phyloP scores from a whole-genome alignment of 2,329 filamentous ascomycete genomes.

The Zopfia rhizophila region DNA sequence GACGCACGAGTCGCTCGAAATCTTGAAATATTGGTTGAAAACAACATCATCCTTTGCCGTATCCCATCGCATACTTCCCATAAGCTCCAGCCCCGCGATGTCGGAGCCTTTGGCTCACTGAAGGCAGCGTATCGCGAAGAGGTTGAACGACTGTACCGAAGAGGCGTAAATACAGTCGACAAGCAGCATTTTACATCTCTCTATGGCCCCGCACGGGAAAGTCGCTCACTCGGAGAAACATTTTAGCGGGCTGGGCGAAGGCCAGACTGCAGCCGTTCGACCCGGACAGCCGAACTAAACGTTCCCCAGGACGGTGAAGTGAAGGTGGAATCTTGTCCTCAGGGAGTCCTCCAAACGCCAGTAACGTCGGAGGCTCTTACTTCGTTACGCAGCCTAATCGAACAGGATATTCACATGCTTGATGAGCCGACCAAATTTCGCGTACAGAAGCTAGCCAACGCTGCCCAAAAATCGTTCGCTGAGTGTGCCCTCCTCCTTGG shows the following conservation, averaged over 20 bases:
- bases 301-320: slow-evolving; percentile 23
- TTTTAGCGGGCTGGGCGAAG: slow-evolving; percentile 33
- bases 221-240: slow-evolving; percentile 39
- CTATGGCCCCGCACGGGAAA: slow-evolving; percentile 30
- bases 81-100: slow-evolving; percentile 33
- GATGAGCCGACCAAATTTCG: slow-evolving; percentile 19
- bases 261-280: slow-evolving; percentile 39
- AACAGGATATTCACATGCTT: slow-evolving; percentile 20
- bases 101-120: slow-evolving; percentile 28
- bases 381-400: slow-evolving; percentile 25
- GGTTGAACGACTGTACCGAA: slow-evolving; percentile 31
- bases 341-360: slow-evolving; percentile 33
- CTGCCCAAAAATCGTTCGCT: slow-evolving; percentile 35
- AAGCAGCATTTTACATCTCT: slow-evolving; percentile 38
- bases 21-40: slow-evolving; percentile 43
- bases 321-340: too few species aligned
- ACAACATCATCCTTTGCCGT: slow-evolving; percentile 47
- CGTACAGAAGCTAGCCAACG: slow-evolving; percentile 30
- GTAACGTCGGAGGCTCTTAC: slow-evolving; percentile 27
- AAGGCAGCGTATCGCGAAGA: slow-evolving; percentile 37
- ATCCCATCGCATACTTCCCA: slow-evolving; percentile 31
- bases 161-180: slow-evolving; percentile 26
- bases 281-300: slow-evolving; percentile 28
- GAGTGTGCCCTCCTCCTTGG: slow-evolving; percentile 36
- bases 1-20: slow-evolving; percentile 47